Conservation (phyloP, 202 grass and related monocot genomes). For the Zizania palustris region DNA sequence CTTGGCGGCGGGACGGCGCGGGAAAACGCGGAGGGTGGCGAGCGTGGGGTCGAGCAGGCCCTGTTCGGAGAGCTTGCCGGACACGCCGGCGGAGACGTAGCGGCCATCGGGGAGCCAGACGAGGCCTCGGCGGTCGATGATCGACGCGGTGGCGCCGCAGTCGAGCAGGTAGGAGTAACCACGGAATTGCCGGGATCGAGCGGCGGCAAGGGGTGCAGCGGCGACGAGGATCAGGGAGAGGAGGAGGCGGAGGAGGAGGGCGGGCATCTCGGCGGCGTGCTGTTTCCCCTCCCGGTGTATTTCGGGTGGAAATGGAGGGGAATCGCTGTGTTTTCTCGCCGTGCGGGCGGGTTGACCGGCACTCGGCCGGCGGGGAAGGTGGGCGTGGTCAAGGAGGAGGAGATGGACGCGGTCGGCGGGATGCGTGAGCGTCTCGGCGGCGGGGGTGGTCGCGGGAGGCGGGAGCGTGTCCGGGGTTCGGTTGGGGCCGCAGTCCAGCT, state of each 20-base stretch:
- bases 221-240: not conserved
- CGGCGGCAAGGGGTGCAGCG: conserved; percentile 21
- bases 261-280: conserved; percentile 39
- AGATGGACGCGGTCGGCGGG: not conserved
- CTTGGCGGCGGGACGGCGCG: conserved; percentile 45
- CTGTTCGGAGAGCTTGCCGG: conserved; percentile 35
- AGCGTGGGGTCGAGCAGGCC: conserved; percentile 61
- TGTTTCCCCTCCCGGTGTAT: not conserved
- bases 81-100: conserved; percentile 52
- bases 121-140: conserved; percentile 48
- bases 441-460: not conserved
- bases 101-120: conserved; percentile 53
- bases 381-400: conserved; percentile 17
- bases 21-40: conserved; percentile 75
- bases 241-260: not conserved
- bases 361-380: conserved; percentile 29
- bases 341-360: conserved; percentile 28
- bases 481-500: not conserved
- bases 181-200: conserved; percentile 44
- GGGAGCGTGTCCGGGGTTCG: not conserved
- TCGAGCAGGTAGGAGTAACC: conserved; percentile 60
- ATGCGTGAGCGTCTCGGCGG: not conserved
- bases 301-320: conserved; percentile 38
- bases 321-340: conserved; percentile 22
- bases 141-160: conserved; percentile 51